phyloP scores from a whole-genome alignment of 495 filamentous ascomycete species.

The Xylaria cubensis region DNA sequence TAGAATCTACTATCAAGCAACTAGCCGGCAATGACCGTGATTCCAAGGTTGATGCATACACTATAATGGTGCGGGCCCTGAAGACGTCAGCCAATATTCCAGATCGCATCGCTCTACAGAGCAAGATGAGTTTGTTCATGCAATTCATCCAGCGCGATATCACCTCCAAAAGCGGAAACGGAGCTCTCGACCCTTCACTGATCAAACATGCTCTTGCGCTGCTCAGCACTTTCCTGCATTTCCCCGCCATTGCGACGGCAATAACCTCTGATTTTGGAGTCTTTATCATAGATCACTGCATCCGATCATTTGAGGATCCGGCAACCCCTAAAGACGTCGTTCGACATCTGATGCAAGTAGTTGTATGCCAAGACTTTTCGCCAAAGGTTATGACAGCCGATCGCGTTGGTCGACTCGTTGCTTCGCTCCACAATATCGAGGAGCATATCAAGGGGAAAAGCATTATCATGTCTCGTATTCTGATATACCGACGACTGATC shows the following conservation, averaged over 20 bases:
- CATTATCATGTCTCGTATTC: conserved; percentile 73
- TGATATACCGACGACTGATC: conserved; percentile 77
- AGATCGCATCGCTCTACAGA: conserved; percentile 69
- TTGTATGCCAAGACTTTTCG: conserved; percentile 79
- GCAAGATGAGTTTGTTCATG: conserved; percentile 75
- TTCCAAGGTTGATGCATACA: conserved; percentile 84
- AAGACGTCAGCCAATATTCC: conserved; percentile 80
- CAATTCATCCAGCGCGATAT: conserved; percentile 85
- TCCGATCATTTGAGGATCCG: conserved; percentile 64
- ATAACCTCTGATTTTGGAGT: conserved; percentile 77
- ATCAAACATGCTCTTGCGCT: conserved; percentile 78
- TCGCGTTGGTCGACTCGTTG: conserved; percentile 70
- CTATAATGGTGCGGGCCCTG: conserved; percentile 74
- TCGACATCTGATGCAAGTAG: conserved; percentile 76
- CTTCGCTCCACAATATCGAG: conserved; percentile 72
- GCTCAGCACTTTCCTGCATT: conserved; percentile 72
- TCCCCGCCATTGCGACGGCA: conserved; percentile 64
- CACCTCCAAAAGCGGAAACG: conserved; percentile 57
- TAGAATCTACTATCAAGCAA: conserved; percentile 81
- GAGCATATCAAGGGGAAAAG: conserved; percentile 76
- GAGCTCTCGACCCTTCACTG: conserved; percentile 65
- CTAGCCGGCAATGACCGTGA: conserved; percentile 72
- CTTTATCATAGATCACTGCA: conserved; percentile 81
- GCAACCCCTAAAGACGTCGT: conserved; percentile 74
- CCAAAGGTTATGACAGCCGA: conserved; percentile 73